Evolutionary conservation across 2,329 filamentous ascomycete species (phyloP), one percentile per base, ranked within the genome.

Genomic region (Dichotomopilus funicola): DNA sequence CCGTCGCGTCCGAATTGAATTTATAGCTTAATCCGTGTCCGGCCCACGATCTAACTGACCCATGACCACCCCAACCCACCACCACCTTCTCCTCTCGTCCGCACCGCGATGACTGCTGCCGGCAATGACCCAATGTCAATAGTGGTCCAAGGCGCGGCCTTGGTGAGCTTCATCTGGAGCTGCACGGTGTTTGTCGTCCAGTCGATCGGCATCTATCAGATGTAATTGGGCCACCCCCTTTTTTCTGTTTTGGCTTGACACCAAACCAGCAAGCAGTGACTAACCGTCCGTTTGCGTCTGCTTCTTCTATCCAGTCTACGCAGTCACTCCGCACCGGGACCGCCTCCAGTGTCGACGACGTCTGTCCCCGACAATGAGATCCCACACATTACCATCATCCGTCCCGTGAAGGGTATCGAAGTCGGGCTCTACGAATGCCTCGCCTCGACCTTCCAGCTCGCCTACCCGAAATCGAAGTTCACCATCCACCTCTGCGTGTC

Each of bases 391-490:
- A 97, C 94, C 36, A 80, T 96, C 58, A 91, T 99, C 63, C 88
- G 94, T 2, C 95, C 94, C 0, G 86, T 96, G 61, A 97, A 96
- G 72, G 94, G 91, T 58, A 78, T 95, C 54, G 94, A 97, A 69
- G 88, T 91, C 4, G 82, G 85, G 61, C 83, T 97, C 31, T 96
- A 95, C 77, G 89, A 96, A 66, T 97, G 94, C 67, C 85, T 99
- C 42, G 87, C 88, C 35, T 87, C 91, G 5, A 89, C 87, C 1
- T 91, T 96, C 68, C 82, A 76, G 47, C 91, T 96, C 70, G 78
- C 83, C 53, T 97, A 97, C 67, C 89, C 92, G 1, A 71, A 68
- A 38, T 78, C 87, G 65, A 91, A 86, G 66, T 71, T 96, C 55
- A 89, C 88, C 27, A 81, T 96, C 58, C 83, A 85, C 65, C 85